phyloP scores from a whole-genome alignment of 345 rosid genomes.

The Cochlearia excelsa region DNA sequence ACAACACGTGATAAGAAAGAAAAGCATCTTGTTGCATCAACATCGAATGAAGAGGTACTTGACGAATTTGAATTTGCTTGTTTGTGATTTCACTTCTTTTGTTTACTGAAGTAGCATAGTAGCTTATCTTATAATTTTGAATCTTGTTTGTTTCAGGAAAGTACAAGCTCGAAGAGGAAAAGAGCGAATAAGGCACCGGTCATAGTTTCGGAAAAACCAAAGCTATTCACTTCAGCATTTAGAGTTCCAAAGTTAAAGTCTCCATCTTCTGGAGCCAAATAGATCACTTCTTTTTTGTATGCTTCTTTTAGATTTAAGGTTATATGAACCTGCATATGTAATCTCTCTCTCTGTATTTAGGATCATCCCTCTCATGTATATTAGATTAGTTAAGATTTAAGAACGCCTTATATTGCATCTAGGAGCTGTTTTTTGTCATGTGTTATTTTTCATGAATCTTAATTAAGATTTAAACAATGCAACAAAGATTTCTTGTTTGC shows the following conservation, averaged over 20 bases:
- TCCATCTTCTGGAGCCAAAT: slow-evolving; percentile 34
- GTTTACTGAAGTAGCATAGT: background rate
- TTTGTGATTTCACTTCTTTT: background rate
- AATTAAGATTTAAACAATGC: no score
- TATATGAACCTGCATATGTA: slow-evolving; percentile 14
- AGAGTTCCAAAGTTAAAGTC: slow-evolving; percentile 80
- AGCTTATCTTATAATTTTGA: background rate
- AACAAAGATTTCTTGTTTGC: no score
- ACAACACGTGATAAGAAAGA: slow-evolving; percentile 42
- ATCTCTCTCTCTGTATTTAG: slow-evolving; percentile 26
- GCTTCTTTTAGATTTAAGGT: slow-evolving; percentile 7
- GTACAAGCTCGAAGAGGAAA: slow-evolving; percentile 62
- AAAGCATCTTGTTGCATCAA: slow-evolving; percentile 24
- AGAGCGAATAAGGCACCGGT: slow-evolving; percentile 25
- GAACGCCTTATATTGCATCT: no score
- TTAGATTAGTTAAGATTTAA: no score
- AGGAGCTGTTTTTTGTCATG: no score
- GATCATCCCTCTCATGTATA: slow-evolving; percentile 12
- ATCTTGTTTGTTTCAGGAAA: slow-evolving; percentile 40
- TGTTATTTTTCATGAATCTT: no score
- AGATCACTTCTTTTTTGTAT: slow-evolving; percentile 5
- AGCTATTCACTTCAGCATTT: slow-evolving; percentile 60
- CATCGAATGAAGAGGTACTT: slow-evolving; percentile 52
- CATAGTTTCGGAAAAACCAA: slow-evolving; percentile 50
- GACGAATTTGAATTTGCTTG: background rate